Evolutionary conservation across 179 eudicot genomes (phyloP).

Genomic region (Beta lomatogona): DNA sequence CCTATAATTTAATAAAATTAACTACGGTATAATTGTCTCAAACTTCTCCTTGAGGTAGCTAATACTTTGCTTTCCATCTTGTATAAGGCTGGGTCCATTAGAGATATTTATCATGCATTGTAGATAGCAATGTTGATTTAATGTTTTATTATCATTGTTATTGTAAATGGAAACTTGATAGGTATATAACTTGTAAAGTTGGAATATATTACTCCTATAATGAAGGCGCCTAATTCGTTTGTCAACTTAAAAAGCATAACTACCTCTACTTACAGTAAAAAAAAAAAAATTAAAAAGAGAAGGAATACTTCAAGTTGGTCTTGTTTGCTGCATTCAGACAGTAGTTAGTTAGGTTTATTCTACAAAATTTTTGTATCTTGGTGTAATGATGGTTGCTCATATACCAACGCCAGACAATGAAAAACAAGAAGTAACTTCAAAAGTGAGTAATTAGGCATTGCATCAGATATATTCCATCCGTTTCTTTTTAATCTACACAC

Average conservation of each 20-base stretch:
- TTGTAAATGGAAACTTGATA: neutral
- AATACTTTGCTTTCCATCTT: neutral
- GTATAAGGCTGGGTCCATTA: neutral
- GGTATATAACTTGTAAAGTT: neutral
- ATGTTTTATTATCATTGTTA: constrained; percentile 11
- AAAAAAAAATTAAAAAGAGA: too few relatives aligned
- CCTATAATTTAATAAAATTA: too few relatives aligned
- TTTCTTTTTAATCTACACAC: too few relatives aligned
- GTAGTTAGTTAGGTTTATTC: neutral
- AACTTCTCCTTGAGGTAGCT: neutral
- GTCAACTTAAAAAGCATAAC: constrained; percentile 17
- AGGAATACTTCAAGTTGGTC: neutral
- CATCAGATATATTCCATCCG: too few relatives aligned
- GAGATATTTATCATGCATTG: constrained; percentile 1
- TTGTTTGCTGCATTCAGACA: neutral
- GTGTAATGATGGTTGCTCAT: neutral
- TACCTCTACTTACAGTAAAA: neutral
- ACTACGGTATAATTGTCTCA: neutral
- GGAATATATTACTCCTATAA: neutral
- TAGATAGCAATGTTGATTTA: constrained; percentile 14
- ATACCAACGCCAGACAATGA: neutral
- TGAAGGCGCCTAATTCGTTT: constrained; percentile 3
- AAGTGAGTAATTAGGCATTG: neutral
- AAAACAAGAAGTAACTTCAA: neutral
- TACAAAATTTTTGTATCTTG: neutral